Evolutionary conservation across 2,329 filamentous ascomycete genomes (phyloP).

Genomic region (Aureobasidium sp.): DNA sequence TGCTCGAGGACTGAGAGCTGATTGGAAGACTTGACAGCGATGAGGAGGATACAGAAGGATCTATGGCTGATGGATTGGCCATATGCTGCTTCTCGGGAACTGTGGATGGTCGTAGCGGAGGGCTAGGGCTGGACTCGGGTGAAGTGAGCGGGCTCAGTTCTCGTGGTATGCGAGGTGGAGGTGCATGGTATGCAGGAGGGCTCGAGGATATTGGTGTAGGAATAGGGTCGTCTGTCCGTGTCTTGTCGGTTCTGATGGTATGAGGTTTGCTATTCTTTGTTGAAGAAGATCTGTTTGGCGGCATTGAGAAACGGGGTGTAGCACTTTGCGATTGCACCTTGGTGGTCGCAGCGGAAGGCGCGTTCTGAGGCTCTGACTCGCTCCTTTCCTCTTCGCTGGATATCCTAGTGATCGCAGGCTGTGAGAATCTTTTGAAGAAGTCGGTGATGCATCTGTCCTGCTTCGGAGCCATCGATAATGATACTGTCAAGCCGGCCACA

Average conservation of each 20-base stretch:
- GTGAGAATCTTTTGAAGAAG: constrained; percentile 40
- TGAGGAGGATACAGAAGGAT: constrained; percentile 23
- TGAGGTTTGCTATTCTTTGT: background rate
- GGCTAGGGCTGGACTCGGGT: constrained; percentile 2
- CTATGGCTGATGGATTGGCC: constrained; percentile 9
- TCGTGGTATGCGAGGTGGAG: background rate
- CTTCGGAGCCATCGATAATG: background rate
- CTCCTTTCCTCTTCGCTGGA: background rate
- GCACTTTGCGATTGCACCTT: constrained; percentile 22
- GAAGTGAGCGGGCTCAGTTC: constrained; percentile 18
- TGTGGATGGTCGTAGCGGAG: background rate
- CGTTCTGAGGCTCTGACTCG: constrained; percentile 13
- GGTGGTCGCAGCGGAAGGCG: constrained; percentile 21
- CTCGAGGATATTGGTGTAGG: constrained; percentile 11
- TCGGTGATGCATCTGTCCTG: constrained; percentile 31
- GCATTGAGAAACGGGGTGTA: constrained; percentile 20
- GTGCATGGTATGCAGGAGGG: background rate
- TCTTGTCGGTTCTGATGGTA: background rate
- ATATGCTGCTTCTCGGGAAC: constrained; percentile 1
- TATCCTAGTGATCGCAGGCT: constrained; percentile 22
- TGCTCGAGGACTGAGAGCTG: constrained; percentile 39
- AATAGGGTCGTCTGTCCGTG: background rate
- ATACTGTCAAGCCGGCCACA: background rate
- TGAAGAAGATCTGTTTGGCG: background rate
- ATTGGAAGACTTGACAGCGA: constrained; percentile 27